A percentile compares a stretch with the other conserved stretches of the same genome.
Evolutionary conservation across 108 stramenopile species (phyloP).

Genomic region (Hondaea fermentalgiana): DNA sequence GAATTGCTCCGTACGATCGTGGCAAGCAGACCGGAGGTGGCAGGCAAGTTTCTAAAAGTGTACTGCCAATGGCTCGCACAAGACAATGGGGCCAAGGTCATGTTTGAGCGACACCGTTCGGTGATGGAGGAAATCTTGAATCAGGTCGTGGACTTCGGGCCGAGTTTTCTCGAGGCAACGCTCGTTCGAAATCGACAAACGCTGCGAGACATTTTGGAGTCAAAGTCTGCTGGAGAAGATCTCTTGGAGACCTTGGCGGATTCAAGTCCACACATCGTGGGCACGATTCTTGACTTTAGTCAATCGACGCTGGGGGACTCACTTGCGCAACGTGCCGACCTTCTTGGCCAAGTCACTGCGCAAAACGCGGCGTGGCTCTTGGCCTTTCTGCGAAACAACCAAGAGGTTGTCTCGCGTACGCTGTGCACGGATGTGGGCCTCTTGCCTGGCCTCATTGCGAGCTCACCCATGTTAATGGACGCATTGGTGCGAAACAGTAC

Average conservation of each 20-base stretch:
- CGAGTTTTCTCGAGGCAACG: neutral
- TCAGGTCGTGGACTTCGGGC: neutral
- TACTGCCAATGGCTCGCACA: neutral
- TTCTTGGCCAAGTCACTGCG: neutral
- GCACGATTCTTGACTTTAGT: neutral
- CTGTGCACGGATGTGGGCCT: neutral
- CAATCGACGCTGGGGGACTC: neutral
- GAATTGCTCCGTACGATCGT: neutral
- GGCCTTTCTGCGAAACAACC: neutral
- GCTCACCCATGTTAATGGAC: neutral
- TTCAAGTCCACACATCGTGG: neutral
- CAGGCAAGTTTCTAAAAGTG: neutral
- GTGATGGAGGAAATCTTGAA: neutral
- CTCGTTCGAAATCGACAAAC: neutral
- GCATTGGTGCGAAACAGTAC: neutral
- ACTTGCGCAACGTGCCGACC: neutral
- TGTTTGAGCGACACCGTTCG: neutral
- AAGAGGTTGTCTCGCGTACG: neutral
- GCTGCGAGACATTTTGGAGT: neutral
- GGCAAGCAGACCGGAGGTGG: neutral
- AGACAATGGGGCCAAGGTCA: neutral
- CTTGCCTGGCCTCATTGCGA: neutral
- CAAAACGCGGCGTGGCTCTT: neutral
- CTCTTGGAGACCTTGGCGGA: neutral
- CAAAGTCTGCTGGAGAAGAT: neutral